Evolutionary conservation across 2,329 filamentous ascomycete genomes (phyloP), one percentile per base, ranked within the genome.

Genomic region (Bisporella sp.): DNA sequence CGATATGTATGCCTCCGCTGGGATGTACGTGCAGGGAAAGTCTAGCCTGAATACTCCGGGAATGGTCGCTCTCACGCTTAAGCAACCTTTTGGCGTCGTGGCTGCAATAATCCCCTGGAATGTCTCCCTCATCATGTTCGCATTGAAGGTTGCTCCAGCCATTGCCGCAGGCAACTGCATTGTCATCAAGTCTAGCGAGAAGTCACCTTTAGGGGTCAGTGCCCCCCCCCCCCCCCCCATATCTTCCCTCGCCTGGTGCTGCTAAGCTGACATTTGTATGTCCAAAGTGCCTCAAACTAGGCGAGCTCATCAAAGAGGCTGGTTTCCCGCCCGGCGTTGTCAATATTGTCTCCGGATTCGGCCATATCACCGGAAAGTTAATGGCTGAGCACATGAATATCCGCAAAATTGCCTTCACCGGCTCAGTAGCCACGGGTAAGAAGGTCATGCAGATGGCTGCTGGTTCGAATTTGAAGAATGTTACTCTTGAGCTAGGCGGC

Each of bases 51-150:
- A 83, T 8, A 79, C 77, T 1, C 76, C 79, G 0, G 69, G 73
- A 12, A 46, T 84, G 57, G 85, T 76, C 12, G 73, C 73, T 65
- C 88, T 89, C 57, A 86, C 87, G 52, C 68, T 88, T 48, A 78
- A 84, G 52, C 81, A 90, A 66, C 87, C 87, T 1, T 71, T 89
- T 35, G 87, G 87, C 31, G 87, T 91, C 0, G 85, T 84, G 55
- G 86, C 77, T 6, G 72, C 73, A 64, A 89, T 89, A 55, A 87
- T 88, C 52, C 85, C 86, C 5, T 91, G 86, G 84, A 91, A 91
- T 66, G 87, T 84, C 53, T 86, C 87, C 1, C 71, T 90, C 1
- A 73, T 76, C n/a, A 88, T 89, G 78, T 82, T 84, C 8, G 79
- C 79, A 5, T 85, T 84, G 81, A 89, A 89, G 61, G 75, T 90